Evolutionary conservation across 176 grass and related monocot species (phyloP).

Genomic region (Juncus inflexus): DNA sequence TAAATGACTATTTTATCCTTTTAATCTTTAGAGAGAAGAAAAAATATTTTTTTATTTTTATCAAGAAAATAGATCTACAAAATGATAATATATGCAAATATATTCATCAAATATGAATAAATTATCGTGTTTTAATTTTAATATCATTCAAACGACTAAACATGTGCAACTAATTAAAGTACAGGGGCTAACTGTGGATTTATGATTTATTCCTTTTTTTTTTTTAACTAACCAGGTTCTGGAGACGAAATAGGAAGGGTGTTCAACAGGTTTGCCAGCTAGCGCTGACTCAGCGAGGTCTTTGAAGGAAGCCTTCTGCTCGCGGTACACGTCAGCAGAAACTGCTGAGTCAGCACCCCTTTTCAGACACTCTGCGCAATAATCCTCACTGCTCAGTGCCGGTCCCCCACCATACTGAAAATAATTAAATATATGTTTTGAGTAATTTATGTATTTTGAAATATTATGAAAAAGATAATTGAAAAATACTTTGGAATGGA

Average conservation of each 20-base stretch:
- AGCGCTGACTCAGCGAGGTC: constrained; percentile 79
- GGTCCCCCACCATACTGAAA: constrained; percentile 84
- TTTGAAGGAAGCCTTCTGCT: constrained; percentile 83
- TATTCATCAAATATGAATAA: too few species aligned
- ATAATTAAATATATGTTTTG: constrained; percentile 12
- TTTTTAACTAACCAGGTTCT: constrained; percentile 45
- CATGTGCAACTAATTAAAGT: too few species aligned
- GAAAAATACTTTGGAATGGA: constrained; percentile 62
- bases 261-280: constrained; percentile 55
- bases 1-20: neutral
- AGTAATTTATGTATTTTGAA: constrained; percentile 13
- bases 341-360: constrained; percentile 76
- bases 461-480: constrained; percentile 14
- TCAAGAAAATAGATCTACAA: neutral
- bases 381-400: constrained; percentile 55
- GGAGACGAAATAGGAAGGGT: constrained; percentile 71
- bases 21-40: neutral
- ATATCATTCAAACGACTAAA: too few species aligned
- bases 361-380: constrained; percentile 72
- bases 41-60: neutral
- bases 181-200: too few species aligned
- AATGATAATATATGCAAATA: neutral
- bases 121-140: too few species aligned
- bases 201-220: too few species aligned
- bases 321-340: constrained; percentile 79